phyloP scores from a whole-genome alignment of 441 rosid genomes.

The Adansonia gregorii region DNA sequence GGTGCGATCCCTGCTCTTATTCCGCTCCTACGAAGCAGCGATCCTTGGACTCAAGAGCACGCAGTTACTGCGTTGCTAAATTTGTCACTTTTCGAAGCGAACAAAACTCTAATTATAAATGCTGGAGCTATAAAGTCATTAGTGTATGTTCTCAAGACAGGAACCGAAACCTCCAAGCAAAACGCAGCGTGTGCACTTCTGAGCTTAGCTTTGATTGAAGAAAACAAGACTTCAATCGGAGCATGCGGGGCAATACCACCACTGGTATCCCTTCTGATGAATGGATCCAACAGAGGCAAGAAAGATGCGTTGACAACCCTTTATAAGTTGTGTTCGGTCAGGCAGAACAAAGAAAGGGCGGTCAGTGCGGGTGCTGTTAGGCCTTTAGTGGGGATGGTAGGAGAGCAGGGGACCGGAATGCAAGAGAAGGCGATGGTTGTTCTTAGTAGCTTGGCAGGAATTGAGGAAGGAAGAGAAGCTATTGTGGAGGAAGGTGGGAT shows the following conservation, averaged over 20 bases:
- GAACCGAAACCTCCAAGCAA: conserved; percentile 86
- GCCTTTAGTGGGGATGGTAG: conserved; percentile 78
- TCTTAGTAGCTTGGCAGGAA: conserved; percentile 69
- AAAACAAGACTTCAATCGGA: conserved; percentile 81
- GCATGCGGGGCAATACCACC: conserved; percentile 88
- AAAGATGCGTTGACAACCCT: conserved; percentile 86
- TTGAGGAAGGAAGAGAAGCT: conserved; percentile 69
- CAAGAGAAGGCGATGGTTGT: conserved; percentile 96
- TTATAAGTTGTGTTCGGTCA: conserved; percentile 75
- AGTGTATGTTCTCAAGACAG: conserved; percentile 82
- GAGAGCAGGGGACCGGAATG: conserved; percentile 74
- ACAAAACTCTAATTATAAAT: conserved; percentile 59
- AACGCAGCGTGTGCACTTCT: conserved; percentile 89
- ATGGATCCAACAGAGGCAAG: conserved; percentile 76
- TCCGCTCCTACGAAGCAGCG: conserved; percentile 75
- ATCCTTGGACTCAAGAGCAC: conserved; percentile 93
- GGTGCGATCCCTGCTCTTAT: conserved; percentile 83
- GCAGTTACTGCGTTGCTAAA: conserved; percentile 86
- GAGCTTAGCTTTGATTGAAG: conserved; percentile 74
- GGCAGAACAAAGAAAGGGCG: conserved; percentile 84
- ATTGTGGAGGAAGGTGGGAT: conserved; percentile 88
- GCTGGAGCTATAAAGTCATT: conserved; percentile 80
- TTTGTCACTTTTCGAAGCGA: conserved; percentile 75
- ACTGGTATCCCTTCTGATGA: conserved; percentile 69
- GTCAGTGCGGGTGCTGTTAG: conserved; percentile 80